Percentiles rank a stretch among this genome's conserved stretches.
Conservation (phyloP, 805 yeast genomes). For the Hanseniaspora lindneri region DNA sequence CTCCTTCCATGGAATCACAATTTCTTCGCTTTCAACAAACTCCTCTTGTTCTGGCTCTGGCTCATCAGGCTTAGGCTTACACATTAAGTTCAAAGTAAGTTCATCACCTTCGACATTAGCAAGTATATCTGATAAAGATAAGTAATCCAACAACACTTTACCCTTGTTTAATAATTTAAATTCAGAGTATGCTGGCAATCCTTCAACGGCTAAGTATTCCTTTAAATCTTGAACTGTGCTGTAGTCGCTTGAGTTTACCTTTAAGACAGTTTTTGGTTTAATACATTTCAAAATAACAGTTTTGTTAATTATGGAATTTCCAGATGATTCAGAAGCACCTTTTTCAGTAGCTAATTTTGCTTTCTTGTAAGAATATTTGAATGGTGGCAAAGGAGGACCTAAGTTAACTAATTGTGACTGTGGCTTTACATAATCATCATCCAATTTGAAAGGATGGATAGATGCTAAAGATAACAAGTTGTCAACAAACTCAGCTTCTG, state of each 20-base stretch:
- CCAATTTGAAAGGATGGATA: slow-evolving; percentile 31
- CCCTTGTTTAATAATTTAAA: slow-evolving; percentile 48
- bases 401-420: slow-evolving; percentile 28
- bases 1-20: slow-evolving; percentile 36
- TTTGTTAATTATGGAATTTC: not conserved
- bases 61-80: slow-evolving; percentile 21
- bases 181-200: slow-evolving; percentile 31
- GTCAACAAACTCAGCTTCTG: slow-evolving; percentile 38
- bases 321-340: not conserved
- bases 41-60: slow-evolving; percentile 3
- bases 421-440: slow-evolving; percentile 26
- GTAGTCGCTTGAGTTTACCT: slow-evolving; percentile 5
- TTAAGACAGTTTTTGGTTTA: slow-evolving; percentile 40
- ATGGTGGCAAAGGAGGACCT: slow-evolving; percentile 40
- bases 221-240: slow-evolving; percentile 33
- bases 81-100: slow-evolving; percentile 37
- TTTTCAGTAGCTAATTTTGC: slow-evolving; percentile 21
- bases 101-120: slow-evolving; percentile 24
- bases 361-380: slow-evolving; percentile 31
- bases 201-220: slow-evolving; percentile 24
- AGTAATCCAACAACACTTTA: slow-evolving; percentile 46
- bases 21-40: slow-evolving; percentile 2
- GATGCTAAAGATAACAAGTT: slow-evolving; percentile 40
- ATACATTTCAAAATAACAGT: slow-evolving; percentile 45
- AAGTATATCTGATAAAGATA: slow-evolving; percentile 29